A percentile compares a stretch with the other conserved stretches of the same genome.
Evolutionary conservation across 805 yeast species (phyloP).

Genomic region (Peterozyma xylosa): DNA sequence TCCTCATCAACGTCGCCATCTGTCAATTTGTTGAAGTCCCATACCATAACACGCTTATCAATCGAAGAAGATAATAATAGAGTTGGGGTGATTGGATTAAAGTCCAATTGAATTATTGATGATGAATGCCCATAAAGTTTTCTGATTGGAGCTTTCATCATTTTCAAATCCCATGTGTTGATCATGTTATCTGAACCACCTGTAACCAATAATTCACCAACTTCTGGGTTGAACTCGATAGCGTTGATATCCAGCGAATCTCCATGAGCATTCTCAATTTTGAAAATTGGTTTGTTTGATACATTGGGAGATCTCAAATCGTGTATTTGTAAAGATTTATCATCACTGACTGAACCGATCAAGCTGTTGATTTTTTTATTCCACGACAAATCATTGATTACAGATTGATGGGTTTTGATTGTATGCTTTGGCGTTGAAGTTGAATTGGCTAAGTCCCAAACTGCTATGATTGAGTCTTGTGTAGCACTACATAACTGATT

Average conservation of each 20-base stretch:
- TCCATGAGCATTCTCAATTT: conserved; percentile 39
- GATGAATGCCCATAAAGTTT: conserved; percentile 60
- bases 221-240: conserved; percentile 54
- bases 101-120: conserved; percentile 47
- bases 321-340: conserved; percentile 49
- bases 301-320: conserved; percentile 38
- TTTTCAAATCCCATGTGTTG: conserved; percentile 69
- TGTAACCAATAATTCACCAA: conserved; percentile 54
- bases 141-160: conserved; percentile 49
- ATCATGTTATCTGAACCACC: conserved; percentile 76
- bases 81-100: conserved; percentile 41
- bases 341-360: conserved; percentile 71
- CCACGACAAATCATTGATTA: conserved; percentile 65
- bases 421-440: conserved; percentile 34
- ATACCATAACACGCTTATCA: conserved; percentile 64
- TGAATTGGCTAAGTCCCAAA: conserved; percentile 52
- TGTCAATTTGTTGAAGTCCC: conserved; percentile 63
- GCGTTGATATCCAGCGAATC: conserved; percentile 52
- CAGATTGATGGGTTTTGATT: conserved; percentile 44
- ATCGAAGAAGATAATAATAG: conserved; percentile 46
- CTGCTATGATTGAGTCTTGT: conserved; percentile 57
- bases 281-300: conserved; percentile 31
- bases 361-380: conserved; percentile 32
- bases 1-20: conserved; percentile 48
- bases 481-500: conserved; percentile 54